Evolutionary conservation across 2,329 filamentous ascomycete species (phyloP), one percentile per base, ranked within the genome.

Genomic region (Fusarium sp.): DNA sequence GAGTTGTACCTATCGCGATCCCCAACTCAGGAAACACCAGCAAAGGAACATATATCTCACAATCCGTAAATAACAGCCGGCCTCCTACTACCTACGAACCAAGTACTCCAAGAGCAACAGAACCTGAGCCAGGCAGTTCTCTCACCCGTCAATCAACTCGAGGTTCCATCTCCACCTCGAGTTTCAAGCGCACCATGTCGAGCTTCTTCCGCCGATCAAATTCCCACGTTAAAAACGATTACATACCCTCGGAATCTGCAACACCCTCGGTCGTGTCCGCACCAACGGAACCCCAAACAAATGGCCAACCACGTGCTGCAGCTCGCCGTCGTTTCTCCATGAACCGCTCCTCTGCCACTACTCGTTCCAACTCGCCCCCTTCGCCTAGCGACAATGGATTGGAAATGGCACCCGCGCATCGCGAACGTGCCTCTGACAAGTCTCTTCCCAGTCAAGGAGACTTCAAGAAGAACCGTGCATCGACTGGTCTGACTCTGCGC

Each of bases 391-490:
- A 80, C 47, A 85, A 84, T 25, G 81, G 83, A 8, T 77, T 86
- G 50, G 83, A 84, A 65, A 84, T 84, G 81, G 76, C 80, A 15
- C 72, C 80, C 44, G 69, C 78, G 15, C 66, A 77, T 18, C 76
- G 68, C 4, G 68, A 77, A 22, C 74, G 62, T 18, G 57, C 73
- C 7, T 60, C 68, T 38, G 66, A 78, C 38, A 77, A 80, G 44
- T 78, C 77, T 41, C 73, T 86, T 36, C 84, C 87, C 14, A 81
- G 77, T 2, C 77, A 83, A 5, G 80, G 81, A 6, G 86, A 87
- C 65, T 86, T 88, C 54, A 84, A 83, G 71, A 90, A 89, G 79
- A 82, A 82, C 63, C 84, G 87, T 20, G 83, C 86, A 9, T 82
- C 83, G 5, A 90, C 88, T 9, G 86, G 86, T 29, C 76, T 89